Percentiles rank a stretch among this genome's conserved stretches.
Conservation (phyloP, 331 rosid genomes). For the Cydonia oblonga region DNA sequence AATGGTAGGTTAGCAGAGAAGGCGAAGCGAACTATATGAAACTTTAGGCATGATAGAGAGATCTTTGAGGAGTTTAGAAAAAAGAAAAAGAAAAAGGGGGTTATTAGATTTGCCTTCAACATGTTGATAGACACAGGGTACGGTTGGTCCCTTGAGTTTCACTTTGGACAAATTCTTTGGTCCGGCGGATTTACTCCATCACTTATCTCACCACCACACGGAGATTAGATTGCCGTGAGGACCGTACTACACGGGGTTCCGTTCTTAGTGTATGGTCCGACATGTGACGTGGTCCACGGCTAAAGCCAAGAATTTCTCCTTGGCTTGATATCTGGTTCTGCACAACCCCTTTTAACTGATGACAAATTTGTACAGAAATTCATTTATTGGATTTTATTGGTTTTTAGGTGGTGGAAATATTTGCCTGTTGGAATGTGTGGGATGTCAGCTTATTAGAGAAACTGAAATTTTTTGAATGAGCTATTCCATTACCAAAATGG, state of each 20-base stretch:
- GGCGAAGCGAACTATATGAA: not conserved
- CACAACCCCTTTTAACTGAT: constrained; percentile 15
- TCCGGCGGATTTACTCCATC: too few relatives aligned
- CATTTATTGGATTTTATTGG: constrained; percentile 55
- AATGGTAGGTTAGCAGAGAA: constrained; percentile 12
- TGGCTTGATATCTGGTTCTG: constrained; percentile 22
- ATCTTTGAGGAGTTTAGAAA: not conserved
- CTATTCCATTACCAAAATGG: not conserved
- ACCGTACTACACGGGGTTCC: too few relatives aligned
- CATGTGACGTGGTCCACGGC: too few relatives aligned
- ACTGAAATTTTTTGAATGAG: constrained; percentile 2
- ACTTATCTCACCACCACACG: too few relatives aligned
- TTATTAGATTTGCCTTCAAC: not conserved
- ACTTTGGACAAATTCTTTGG: too few relatives aligned
- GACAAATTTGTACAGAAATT: constrained; percentile 41
- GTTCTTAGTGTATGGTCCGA: too few relatives aligned
- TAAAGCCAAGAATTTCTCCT: not conserved
- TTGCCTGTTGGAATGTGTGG: constrained; percentile 27
- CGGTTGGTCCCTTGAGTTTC: constrained; percentile 10
- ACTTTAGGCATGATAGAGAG: constrained; percentile 14
- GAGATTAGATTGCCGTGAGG: too few relatives aligned
- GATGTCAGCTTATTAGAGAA: not conserved
- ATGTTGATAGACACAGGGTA: too few relatives aligned
- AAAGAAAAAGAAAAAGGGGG: not conserved
- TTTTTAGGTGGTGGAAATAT: constrained; percentile 27